Evolutionary conservation across 1,284 basidiomycete species (phyloP), one percentile per base, ranked within the genome.

Genomic region (Malassezia dermatis): DNA sequence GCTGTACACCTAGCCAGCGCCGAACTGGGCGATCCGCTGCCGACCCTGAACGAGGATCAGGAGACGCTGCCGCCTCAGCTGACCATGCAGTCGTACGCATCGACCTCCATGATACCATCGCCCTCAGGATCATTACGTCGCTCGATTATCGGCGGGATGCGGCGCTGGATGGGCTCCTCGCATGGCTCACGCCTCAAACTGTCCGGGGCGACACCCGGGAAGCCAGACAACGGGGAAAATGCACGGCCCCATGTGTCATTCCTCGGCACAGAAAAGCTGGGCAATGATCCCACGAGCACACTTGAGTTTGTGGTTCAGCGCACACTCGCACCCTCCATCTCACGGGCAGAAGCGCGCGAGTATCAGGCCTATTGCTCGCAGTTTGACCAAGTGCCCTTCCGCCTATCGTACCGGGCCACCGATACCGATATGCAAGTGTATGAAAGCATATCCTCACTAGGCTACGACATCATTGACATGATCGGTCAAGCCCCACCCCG

Each of bases 1-100:
- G 69, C 70, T 1, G 67, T 74, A 26, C 68, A 68, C 43, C 15
- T 71, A 68, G 44, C 55, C 42, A 13, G 30, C 13, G 11, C 23
- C 21, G 44, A 32, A 23, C 30, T 28, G n/a, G 40, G 42, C 17
- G 51, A 30, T 12, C 35, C 48, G 1, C 13, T 44, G 11, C 43
- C 55, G 6, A 45, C 49, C 21, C 31, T 57, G 11, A 57, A 57
- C 45, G 24, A 28, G 8, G 41, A 35, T 7, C 27, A 21, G 1
- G 34, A 30, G 12, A n/a, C 35, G 15, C 27, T 24, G 32, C 28
- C 41, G 30, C 41, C 28, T 1, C 30, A 10, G 3, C 12, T 17
- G n/a, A 8, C 43, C 7, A n/a, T 28, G 15, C 41, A 27, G 8
- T 10, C 37, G 15, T 26, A 37, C 19, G 10, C 37, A 17, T 19